phyloP scores from a whole-genome alignment of 78 protist species.

The Speleostelium caveatum region DNA sequence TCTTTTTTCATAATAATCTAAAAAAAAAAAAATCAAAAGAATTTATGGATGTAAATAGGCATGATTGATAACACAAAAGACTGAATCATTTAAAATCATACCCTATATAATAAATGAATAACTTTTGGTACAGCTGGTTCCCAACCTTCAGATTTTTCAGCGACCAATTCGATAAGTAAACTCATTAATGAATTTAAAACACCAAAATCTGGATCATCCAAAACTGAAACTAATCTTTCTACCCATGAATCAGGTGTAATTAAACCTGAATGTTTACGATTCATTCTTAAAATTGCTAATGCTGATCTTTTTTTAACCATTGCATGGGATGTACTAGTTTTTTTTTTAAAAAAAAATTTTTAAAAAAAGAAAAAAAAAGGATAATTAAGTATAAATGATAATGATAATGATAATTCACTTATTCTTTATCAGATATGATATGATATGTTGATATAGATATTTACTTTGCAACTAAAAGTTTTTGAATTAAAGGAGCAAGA shows the following conservation, averaged over 20 bases:
- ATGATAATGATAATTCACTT: neutral
- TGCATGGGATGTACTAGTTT: conserved; percentile 59
- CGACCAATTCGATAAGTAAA: conserved; percentile 82
- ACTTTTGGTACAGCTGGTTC: conserved; percentile 73
- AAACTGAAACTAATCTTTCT: conserved; percentile 75
- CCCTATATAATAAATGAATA: conserved; percentile 74
- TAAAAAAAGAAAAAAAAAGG: no score
- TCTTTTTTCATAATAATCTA: conserved; percentile 82
- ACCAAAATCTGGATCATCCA: conserved; percentile 90
- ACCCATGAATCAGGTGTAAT: conserved; percentile 79
- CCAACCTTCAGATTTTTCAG: conserved; percentile 55
- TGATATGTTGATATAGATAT: neutral
- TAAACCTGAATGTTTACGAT: conserved; percentile 85
- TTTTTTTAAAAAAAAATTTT: neutral
- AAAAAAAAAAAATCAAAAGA: neutral
- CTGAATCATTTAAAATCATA: neutral
- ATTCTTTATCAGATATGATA: no score
- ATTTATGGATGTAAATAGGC: neutral
- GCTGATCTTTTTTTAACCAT: conserved; percentile 93
- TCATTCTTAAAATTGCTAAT: conserved; percentile 95
- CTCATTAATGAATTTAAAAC: conserved; percentile 86
- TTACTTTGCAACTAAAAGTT: conserved; percentile 83
- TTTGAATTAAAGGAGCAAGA: conserved; percentile 88
- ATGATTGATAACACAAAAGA: neutral
- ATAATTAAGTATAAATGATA: neutral